A percentile compares a stretch with the other conserved stretches of the same genome.
Evolutionary conservation across 345 rosid species (phyloP).

Genomic region (Rubroshorea leprosula): DNA sequence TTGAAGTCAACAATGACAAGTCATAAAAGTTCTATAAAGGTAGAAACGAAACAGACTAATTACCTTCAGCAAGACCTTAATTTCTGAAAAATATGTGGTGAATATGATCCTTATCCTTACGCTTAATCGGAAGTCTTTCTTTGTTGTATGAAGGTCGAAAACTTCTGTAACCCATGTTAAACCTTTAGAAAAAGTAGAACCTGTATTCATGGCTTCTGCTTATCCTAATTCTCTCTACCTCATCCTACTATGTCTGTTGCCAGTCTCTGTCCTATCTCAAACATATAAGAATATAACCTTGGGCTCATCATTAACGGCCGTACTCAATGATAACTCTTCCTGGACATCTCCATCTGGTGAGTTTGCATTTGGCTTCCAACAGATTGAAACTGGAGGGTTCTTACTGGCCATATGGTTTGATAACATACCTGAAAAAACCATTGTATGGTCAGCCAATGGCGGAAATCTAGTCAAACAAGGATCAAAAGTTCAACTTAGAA

Average conservation of each 20-base stretch:
- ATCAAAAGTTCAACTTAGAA: constrained; percentile 31
- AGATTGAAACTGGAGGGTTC: constrained; percentile 18
- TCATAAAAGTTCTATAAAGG: too few species aligned
- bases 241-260: constrained; percentile 14
- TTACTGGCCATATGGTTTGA: constrained; percentile 39
- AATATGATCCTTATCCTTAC: too few species aligned
- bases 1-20: too few species aligned
- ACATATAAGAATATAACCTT: constrained; percentile 22
- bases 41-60: too few species aligned
- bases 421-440: constrained; percentile 34
- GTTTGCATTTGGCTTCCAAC: constrained; percentile 45
- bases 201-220: not conserved
- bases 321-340: constrained; percentile 11
- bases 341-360: constrained; percentile 47
- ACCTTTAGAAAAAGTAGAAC: too few species aligned
- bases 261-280: constrained; percentile 17
- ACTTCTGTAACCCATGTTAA: too few species aligned
- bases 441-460: constrained; percentile 44
- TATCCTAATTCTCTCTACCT: not conserved
- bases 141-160: too few species aligned
- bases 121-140: too few species aligned
- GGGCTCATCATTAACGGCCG: constrained; percentile 35
- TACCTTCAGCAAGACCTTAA: too few species aligned
- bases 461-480: constrained; percentile 26
- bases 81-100: too few species aligned